Evolutionary conservation across 805 yeast genomes (phyloP), one percentile per base, ranked within the genome.

Genomic region (Saccharomyces paradoxus): DNA sequence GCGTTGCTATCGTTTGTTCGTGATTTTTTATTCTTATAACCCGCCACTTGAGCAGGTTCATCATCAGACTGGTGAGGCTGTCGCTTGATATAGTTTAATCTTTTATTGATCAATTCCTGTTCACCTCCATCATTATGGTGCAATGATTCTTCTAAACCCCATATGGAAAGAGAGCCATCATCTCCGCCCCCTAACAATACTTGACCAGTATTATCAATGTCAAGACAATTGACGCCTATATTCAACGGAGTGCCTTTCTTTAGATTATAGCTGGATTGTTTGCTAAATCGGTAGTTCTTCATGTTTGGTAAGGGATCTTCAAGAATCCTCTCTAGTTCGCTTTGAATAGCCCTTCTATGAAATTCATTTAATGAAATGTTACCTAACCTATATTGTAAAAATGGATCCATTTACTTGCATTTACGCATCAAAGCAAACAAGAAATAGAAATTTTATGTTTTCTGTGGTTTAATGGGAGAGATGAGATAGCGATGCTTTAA

Each of bases 151-250:
- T 64, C 70, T 9, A 72, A 56, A 4, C 64, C 50, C 59, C 64
- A 61, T 3, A 74, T 67, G 17, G 68, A 58, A 37, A 75, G 71
- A 28, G 72, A 65, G 22, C 74, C 77, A 54, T 67, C 66, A 31
- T 64, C 63, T 37, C 67, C 70, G 10, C 64, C 67, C 1, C 57
- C 53, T 37, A 61, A 51, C 24, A 62, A 54, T 29, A 58, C 60
- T 27, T 57, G 57, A 12, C 65, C 61, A 1, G 56, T 54, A 10
- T 54, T 55, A 46, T 60, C 62, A 13, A 62, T 53, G 31, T 65
- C 71, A 22, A 65, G 53, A 26, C 62, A 58, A 28, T 58, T 62
- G 5, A 60, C 50, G 5, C 57, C 55, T 17, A 37, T 37, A n/a
- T 17, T 37, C 7, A 37, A 37, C 6, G 9, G 13, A 8, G 24